A percentile compares a stretch with the other conserved stretches of the same genome.
phyloP scores from a whole-genome alignment of 225 moss, liverwort and hornwort genomes.

The Lunularia cruciata region DNA sequence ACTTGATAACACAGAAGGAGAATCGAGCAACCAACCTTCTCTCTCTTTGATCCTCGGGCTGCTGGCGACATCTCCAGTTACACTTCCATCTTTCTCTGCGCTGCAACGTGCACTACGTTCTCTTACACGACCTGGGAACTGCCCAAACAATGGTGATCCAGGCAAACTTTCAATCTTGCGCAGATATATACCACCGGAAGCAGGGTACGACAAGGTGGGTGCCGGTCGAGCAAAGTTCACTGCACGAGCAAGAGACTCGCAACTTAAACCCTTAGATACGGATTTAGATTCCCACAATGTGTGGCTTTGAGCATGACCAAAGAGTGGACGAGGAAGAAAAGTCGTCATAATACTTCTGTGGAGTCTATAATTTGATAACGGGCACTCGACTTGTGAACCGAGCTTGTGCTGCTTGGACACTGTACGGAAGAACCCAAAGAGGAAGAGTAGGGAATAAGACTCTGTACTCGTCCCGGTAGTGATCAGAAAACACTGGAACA shows the following conservation, averaged over 20 bases:
- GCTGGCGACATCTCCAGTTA: slow-evolving; percentile 4
- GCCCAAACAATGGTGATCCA: background rate
- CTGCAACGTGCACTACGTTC: background rate
- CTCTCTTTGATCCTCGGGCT: background rate
- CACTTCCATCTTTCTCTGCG: slow-evolving; percentile 4
- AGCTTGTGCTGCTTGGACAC: slow-evolving; percentile 8
- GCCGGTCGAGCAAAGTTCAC: background rate
- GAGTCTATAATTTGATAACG: background rate
- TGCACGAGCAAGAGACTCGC: background rate
- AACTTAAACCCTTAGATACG: too few species aligned
- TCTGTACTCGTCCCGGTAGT: background rate
- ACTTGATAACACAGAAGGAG: too few species aligned
- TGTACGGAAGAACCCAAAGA: background rate
- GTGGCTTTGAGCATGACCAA: background rate
- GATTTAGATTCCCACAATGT: background rate
- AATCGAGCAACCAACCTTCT: background rate
- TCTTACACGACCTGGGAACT: background rate
- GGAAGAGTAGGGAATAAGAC: background rate
- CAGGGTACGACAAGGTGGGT: background rate
- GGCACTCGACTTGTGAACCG: background rate
- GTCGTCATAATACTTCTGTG: background rate
- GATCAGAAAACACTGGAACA: background rate
- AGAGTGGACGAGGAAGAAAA: background rate
- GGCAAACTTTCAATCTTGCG: background rate
- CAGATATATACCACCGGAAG: too few species aligned